Conservation (phyloP, 2,329 filamentous ascomycete species). For the Fusarium nygamai region DNA sequence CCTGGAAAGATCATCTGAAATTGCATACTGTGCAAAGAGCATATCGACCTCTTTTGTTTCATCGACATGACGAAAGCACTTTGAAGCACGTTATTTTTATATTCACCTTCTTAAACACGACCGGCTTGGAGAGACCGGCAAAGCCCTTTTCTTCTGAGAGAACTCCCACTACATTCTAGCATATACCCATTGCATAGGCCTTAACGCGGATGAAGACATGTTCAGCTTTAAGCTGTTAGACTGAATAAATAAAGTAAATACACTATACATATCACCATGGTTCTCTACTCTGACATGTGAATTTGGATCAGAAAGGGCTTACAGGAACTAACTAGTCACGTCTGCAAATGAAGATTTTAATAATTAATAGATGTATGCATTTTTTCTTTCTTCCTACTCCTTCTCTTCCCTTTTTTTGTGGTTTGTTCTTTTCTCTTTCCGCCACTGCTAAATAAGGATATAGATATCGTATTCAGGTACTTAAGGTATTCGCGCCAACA, state of each 20-base stretch:
- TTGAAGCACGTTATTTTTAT: constrained; percentile 19
- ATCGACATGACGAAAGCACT: constrained; percentile 17
- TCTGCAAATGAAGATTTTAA: not conserved
- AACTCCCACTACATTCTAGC: constrained; percentile 45
- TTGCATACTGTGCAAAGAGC: constrained; percentile 40
- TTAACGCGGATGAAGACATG: constrained; percentile 43
- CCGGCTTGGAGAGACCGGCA: constrained; percentile 21
- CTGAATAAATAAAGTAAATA: constrained; percentile 32
- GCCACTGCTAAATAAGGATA: not conserved
- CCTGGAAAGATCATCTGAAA: constrained; percentile 28
- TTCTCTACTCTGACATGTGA: not conserved
- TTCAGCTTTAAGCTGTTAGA: constrained; percentile 33
- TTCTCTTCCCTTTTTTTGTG: not conserved
- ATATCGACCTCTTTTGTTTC: constrained; percentile 11
- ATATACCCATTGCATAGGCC: constrained; percentile 51
- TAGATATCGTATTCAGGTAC: not conserved
- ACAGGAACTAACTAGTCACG: not conserved
- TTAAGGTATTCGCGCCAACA: not conserved
- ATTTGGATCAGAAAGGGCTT: not conserved
- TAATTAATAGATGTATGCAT: not conserved
- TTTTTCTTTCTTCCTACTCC: not conserved
- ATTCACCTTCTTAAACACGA: constrained; percentile 21
- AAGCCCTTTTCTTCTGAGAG: constrained; percentile 17
- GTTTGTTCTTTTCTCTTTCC: not conserved
- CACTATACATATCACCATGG: not conserved